These are phyloP conservation scores for Cryphonectria radicalis DNA, from an alignment of 2,329 filamentous ascomycete genomes.

Conservation along the genomic window DNA sequence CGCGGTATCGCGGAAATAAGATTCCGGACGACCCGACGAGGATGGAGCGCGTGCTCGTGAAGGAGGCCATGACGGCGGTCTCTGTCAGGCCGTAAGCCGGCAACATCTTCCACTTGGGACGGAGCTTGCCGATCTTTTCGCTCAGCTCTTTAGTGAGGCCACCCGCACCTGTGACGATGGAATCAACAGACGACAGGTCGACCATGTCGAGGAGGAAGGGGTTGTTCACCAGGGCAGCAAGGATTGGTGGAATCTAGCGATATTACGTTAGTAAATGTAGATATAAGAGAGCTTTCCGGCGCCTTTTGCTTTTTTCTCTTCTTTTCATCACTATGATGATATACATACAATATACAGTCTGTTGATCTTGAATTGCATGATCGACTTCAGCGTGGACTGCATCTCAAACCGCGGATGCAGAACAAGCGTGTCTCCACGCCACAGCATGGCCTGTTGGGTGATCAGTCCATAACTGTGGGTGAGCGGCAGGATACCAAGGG, in stretches of 20 bases:
- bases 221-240: background rate
- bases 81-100: background rate
- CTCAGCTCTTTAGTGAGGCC: background rate
- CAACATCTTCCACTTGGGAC: background rate
- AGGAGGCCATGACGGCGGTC: background rate
- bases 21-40: background rate
- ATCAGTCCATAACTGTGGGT: background rate
- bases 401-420: background rate
- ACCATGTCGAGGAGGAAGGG: background rate
- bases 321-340: background rate
- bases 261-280: background rate
- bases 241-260: background rate
- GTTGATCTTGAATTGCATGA: constrained; percentile 1
- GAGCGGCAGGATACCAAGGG: background rate
- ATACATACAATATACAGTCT: background rate
- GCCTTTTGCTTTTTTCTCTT: too few species aligned
- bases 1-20: background rate
- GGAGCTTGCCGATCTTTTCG: background rate
- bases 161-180: background rate
- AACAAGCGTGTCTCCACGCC: background rate
- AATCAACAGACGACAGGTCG: background rate
- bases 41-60: background rate
- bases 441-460: background rate
- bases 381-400: background rate
- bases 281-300: too few species aligned